Percentiles rank a stretch among this genome's conserved stretches.
Evolutionary conservation across 2,329 filamentous ascomycete species (phyloP).

Genomic region (Verticillium isaacii): DNA sequence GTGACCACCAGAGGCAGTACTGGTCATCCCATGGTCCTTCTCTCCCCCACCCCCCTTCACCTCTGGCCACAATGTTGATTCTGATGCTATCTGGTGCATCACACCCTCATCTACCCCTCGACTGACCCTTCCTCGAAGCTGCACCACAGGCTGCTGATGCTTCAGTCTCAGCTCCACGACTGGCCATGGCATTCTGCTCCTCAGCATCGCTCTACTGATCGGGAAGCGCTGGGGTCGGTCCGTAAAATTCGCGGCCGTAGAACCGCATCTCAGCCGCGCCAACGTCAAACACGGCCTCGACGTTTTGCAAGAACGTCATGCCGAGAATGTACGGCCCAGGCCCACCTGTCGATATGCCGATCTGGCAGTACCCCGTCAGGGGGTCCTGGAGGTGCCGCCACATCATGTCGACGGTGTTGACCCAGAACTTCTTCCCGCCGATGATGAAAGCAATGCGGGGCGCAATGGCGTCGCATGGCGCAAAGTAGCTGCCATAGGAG

Average conservation of each 20-base stretch:
- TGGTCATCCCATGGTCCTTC: no score
- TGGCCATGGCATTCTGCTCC: slow-evolving; percentile 4
- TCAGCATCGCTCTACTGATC: neutral
- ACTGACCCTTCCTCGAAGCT: neutral
- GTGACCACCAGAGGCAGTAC: no score
- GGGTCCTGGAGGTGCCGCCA: slow-evolving; percentile 37
- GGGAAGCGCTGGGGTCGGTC: slow-evolving; percentile 7
- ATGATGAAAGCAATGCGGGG: slow-evolving; percentile 42
- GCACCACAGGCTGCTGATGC: neutral
- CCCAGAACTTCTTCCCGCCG: slow-evolving; percentile 34
- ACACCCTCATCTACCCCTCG: neutral
- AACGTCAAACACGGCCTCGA: slow-evolving; percentile 43
- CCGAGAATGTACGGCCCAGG: slow-evolving; percentile 44
- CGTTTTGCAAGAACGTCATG: slow-evolving; percentile 45
- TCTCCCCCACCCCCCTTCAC: no score
- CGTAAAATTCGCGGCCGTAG: slow-evolving; percentile 21
- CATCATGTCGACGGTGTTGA: slow-evolving; percentile 45
- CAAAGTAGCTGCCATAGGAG: slow-evolving; percentile 44
- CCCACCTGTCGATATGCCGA: slow-evolving; percentile 39
- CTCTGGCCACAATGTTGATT: no score
- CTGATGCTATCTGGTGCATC: no score
- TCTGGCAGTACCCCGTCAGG: slow-evolving; percentile 41
- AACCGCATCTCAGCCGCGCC: slow-evolving; percentile 41
- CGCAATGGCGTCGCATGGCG: slow-evolving; percentile 39
- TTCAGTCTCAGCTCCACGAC: slow-evolving; percentile 7